A percentile compares a stretch with the other conserved stretches of the same genome.
Evolutionary conservation across 257 asterid species (phyloP).

Genomic region (Sherardia arvensis): DNA sequence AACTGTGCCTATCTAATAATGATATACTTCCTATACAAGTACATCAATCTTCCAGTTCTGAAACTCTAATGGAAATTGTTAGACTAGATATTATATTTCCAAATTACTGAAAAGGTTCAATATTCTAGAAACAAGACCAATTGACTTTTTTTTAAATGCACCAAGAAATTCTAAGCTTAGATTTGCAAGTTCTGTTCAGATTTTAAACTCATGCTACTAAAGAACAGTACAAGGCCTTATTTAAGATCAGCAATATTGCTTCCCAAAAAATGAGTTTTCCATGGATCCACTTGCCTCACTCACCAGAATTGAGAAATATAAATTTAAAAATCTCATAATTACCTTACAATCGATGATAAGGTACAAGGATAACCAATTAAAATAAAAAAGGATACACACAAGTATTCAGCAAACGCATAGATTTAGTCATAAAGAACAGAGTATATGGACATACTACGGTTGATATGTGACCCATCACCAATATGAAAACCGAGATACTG

Average conservation of each 20-base stretch:
- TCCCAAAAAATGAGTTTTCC: background rate
- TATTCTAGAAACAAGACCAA: background rate
- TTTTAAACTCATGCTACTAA: background rate
- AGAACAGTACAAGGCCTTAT: background rate
- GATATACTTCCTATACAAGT: background rate
- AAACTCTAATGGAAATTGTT: background rate
- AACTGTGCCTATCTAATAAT: background rate
- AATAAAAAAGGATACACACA: background rate
- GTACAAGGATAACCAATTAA: background rate
- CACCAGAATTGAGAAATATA: background rate
- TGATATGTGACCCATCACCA: conserved; percentile 49
- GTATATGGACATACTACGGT: conserved; percentile 35
- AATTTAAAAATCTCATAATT: background rate
- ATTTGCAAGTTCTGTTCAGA: background rate
- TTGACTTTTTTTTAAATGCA: background rate
- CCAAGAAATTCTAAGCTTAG: background rate
- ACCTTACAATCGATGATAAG: background rate
- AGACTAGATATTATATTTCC: background rate
- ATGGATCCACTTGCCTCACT: background rate
- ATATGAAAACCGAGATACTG: conserved; percentile 79
- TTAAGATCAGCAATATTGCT: background rate
- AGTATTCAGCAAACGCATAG: background rate
- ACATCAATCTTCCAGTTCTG: background rate
- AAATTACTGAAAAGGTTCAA: background rate
- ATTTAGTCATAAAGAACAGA: background rate